These are phyloP conservation scores for Coemansia sp. DNA, from an alignment of 192 early-diverging fungal genomes.

Conservation along the genomic window DNA sequence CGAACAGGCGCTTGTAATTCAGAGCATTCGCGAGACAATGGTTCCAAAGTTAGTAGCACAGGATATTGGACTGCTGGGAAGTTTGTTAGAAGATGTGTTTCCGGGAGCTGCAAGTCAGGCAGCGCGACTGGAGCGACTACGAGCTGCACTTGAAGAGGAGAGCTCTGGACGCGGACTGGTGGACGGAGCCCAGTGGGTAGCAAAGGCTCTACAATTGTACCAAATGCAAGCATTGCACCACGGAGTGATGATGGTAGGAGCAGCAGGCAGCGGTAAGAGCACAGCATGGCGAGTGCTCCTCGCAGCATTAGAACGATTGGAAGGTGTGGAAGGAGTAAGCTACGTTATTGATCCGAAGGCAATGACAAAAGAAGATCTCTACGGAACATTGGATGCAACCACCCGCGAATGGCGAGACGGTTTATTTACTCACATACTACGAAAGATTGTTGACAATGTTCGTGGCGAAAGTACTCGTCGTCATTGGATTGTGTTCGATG, in stretches of 20 bases:
- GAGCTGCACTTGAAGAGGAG: slow-evolving; percentile 69
- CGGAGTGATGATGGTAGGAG: slow-evolving; percentile 99
- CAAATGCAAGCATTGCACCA: slow-evolving; percentile 99
- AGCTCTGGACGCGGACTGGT: slow-evolving; percentile 76
- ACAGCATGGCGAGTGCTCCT: slow-evolving; percentile 92
- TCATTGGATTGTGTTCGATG: slow-evolving; percentile 99
- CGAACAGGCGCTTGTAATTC: slow-evolving; percentile 94
- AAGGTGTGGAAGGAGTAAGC: slow-evolving; percentile 84
- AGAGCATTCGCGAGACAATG: slow-evolving; percentile 95
- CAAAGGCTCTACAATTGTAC: slow-evolving; percentile 96
- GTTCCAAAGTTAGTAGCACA: slow-evolving; percentile 98
- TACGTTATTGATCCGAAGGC: slow-evolving; percentile 99
- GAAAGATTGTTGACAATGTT: slow-evolving; percentile 97
- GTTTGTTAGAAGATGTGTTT: slow-evolving; percentile 90
- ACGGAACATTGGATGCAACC: slow-evolving; percentile 93
- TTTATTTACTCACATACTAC: slow-evolving; percentile 93
- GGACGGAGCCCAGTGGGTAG: slow-evolving; percentile 81
- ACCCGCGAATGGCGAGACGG: slow-evolving; percentile 99
- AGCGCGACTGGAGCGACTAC: slow-evolving; percentile 73
- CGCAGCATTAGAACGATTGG: slow-evolving; percentile 81
- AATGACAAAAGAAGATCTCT: slow-evolving; percentile 93
- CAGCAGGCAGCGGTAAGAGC: slow-evolving; percentile 94
- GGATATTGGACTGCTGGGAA: slow-evolving; percentile 84
- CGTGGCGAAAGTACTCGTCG: slow-evolving; percentile 90
- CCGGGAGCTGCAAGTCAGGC: slow-evolving; percentile 83